phyloP scores from a whole-genome alignment of 495 filamentous ascomycete species.

The Trichoderma gamsii region DNA sequence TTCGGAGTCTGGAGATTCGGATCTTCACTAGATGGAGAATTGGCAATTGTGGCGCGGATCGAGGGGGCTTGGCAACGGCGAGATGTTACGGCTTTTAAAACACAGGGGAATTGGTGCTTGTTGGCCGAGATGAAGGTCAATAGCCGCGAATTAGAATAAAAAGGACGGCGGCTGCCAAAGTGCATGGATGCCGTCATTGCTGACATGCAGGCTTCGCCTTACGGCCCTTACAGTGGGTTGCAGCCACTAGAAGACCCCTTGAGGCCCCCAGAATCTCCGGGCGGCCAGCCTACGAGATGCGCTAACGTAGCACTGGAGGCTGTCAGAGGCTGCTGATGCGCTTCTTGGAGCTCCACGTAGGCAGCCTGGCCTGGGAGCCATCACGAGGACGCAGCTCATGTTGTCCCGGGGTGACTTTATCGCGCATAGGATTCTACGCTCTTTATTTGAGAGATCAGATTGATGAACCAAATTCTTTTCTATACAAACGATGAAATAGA shows the following conservation, averaged over 20 bases:
- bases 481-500: no score
- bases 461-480: no score
- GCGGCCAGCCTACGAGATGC: not conserved
- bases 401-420: no score
- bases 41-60: not conserved
- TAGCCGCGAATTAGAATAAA: not conserved
- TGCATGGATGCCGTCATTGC: not conserved
- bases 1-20: not conserved
- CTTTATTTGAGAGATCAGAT: no score
- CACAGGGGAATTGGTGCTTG: no score
- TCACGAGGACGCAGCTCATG: not conserved
- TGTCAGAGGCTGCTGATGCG: conserved; percentile 9
- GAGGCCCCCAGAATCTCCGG: not conserved
- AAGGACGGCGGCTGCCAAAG: not conserved
- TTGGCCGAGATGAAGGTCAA: not conserved
- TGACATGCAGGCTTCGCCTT: not conserved
- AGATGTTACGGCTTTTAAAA: not conserved
- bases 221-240: not conserved
- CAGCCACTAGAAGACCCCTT: not conserved
- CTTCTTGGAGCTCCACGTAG: not conserved
- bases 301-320: not conserved
- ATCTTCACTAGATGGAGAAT: conserved; percentile 2
- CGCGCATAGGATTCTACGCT: no score
- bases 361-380: not conserved
- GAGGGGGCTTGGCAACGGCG: not conserved